A percentile compares a stretch with the other conserved stretches of the same genome.
Evolutionary conservation across 257 asterid genomes (phyloP).

Genomic region (Vinca minor): DNA sequence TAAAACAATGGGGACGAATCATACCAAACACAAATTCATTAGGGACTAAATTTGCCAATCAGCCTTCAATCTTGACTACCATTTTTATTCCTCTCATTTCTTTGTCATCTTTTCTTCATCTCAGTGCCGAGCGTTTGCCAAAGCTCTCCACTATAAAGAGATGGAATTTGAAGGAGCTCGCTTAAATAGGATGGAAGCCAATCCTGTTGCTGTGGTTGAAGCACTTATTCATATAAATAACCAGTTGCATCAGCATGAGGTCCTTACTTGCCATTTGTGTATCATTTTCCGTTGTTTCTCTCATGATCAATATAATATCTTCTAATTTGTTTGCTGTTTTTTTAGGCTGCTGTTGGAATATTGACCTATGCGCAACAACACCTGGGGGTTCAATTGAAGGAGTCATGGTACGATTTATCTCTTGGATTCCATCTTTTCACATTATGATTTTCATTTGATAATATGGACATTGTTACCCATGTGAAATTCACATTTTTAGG

Average conservation of each 20-base stretch:
- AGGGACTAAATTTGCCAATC: too few species aligned
- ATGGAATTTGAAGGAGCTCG: conserved; percentile 96
- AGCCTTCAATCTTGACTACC: neutral
- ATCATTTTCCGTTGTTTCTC: conserved; percentile 8
- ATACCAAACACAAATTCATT: too few species aligned
- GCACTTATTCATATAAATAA: conserved; percentile 93
- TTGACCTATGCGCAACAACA: conserved; percentile 87
- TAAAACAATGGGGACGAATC: too few species aligned
- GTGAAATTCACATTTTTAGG: conserved; percentile 33
- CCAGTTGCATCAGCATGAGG: conserved; percentile 98
- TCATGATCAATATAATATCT: conserved; percentile 13
- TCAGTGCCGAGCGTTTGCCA: conserved; percentile 98
- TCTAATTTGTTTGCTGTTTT: conserved; percentile 17
- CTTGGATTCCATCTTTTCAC: neutral
- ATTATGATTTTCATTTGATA: neutral
- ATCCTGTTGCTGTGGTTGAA: conserved; percentile 95
- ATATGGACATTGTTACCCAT: too few species aligned
- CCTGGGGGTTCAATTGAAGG: conserved; percentile 91
- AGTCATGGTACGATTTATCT: conserved; percentile 66
- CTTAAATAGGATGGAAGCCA: conserved; percentile 77
- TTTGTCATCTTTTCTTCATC: conserved; percentile 24
- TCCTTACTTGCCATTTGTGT: conserved; percentile 23
- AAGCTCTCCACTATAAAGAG: conserved; percentile 97
- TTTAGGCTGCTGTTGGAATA: conserved; percentile 96
- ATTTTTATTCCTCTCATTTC: conserved; percentile 1